Evolutionary conservation across 2,329 filamentous ascomycete genomes (phyloP).

Genomic region (Fusarium concolor): DNA sequence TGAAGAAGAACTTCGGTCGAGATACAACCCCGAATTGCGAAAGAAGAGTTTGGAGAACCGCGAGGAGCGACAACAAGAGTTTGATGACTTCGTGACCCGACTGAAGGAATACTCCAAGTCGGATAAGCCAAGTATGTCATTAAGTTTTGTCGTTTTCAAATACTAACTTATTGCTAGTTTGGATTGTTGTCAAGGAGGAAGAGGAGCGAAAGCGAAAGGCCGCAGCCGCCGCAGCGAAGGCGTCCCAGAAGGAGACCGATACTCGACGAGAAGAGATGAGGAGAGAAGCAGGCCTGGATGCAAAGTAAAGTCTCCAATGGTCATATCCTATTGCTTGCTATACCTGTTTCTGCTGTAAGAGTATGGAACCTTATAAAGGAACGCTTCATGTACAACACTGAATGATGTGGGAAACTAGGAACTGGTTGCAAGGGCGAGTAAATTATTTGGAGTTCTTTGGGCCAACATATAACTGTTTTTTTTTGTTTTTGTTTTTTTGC

Average conservation of each 20-base stretch:
- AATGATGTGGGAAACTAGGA: conserved; percentile 7
- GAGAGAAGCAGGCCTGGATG: conserved; percentile 59
- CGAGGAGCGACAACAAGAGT: conserved; percentile 81
- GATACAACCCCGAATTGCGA: conserved; percentile 95
- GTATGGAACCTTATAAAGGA: conserved; percentile 29
- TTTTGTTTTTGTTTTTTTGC: conserved; percentile 3
- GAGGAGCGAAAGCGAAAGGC: conserved; percentile 57
- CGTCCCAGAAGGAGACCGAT: conserved; percentile 56
- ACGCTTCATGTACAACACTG: conserved; percentile 34
- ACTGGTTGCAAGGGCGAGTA: conserved; percentile 11
- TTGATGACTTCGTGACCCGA: conserved; percentile 85
- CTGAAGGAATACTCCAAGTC: conserved; percentile 92
- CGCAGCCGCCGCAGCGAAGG: conserved; percentile 51
- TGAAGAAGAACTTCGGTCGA: conserved; percentile 91
- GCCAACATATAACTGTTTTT: conserved; percentile 4
- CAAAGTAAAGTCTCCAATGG: conserved; percentile 43
- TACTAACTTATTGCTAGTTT: conserved; percentile 54
- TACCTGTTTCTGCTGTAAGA: conserved; percentile 38
- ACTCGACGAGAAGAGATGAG: conserved; percentile 62
- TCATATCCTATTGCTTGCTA: background rate
- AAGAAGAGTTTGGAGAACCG: conserved; percentile 85
- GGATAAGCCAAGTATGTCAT: conserved; percentile 83
- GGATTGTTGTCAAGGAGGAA: conserved; percentile 63
- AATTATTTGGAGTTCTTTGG: conserved; percentile 33
- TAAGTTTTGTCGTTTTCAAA: background rate